phyloP scores from a whole-genome alignment of 2,329 filamentous ascomycete genomes.

The Nigrograna mackinnonii region DNA sequence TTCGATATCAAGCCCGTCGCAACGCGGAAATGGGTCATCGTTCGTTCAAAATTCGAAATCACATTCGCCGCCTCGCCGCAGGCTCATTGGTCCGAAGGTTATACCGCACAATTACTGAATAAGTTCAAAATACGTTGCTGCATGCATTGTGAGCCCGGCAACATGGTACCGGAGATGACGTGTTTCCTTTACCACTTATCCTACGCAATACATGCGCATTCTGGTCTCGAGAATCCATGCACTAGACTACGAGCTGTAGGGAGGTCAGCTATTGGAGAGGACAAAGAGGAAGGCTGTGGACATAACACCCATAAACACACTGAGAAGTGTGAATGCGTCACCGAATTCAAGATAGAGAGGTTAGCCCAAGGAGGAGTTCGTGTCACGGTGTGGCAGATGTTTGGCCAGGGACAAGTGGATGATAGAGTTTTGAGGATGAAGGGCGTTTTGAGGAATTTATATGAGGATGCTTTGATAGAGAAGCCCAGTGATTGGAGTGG shows the following conservation, averaged over 20 bases:
- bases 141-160: slow-evolving; percentile 6
- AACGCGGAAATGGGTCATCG: slow-evolving; percentile 3
- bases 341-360: slow-evolving; percentile 7
- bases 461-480: slow-evolving; percentile 5
- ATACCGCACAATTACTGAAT: neutral
- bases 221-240: neutral
- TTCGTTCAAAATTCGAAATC: slow-evolving; percentile 6
- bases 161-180: slow-evolving; percentile 7
- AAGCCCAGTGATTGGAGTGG: neutral
- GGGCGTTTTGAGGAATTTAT: slow-evolving; percentile 8
- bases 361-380: neutral
- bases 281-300: no score
- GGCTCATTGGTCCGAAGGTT: neutral
- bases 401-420: slow-evolving; percentile 4
- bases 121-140: slow-evolving; percentile 11
- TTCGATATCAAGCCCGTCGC: neutral
- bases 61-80: neutral
- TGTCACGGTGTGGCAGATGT: slow-evolving; percentile 10
- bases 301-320: slow-evolving; percentile 5
- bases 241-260: neutral
- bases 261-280: slow-evolving; percentile 1
- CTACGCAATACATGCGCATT: no score
- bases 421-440: slow-evolving; percentile 5
- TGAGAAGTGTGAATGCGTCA: slow-evolving; percentile 7
- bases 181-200: slow-evolving; percentile 8